A percentile compares a stretch with the other conserved stretches of the same genome.
These are phyloP conservation scores for Boletus vermiculosoides DNA, from an alignment of 768 basidiomycete species.

Conservation along the genomic window DNA sequence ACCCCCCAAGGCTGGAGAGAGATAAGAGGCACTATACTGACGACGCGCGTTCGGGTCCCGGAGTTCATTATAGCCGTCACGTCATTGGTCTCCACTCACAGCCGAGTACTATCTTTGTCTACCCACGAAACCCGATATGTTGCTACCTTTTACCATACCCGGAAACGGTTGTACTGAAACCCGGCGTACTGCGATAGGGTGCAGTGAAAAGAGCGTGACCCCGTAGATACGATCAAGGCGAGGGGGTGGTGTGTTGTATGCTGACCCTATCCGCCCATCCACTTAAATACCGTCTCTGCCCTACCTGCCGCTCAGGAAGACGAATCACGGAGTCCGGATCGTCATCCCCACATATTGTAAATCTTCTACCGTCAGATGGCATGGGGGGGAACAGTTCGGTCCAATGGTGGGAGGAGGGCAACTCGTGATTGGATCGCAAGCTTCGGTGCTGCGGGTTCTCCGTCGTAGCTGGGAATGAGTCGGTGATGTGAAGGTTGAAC, in stretches of 20 bases:
- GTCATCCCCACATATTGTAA: not conserved
- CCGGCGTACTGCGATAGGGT: not conserved
- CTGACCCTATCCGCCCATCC: not conserved
- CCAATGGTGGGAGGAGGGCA: not conserved
- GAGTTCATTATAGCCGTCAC: constrained; percentile 16
- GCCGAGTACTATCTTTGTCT: constrained; percentile 2
- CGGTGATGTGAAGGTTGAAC: constrained; percentile 15
- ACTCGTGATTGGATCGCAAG: constrained; percentile 11
- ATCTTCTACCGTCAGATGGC: not conserved
- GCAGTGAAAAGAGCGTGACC: not conserved
- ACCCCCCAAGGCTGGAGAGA: not conserved
- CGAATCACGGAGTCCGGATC: constrained; percentile 5
- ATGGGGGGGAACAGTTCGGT: not conserved
- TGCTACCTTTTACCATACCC: not conserved
- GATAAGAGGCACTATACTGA: not conserved
- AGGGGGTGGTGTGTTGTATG: constrained; percentile 3
- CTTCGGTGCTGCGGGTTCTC: constrained; percentile 21
- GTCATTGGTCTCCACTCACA: constrained; percentile 5
- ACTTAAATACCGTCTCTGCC: constrained; percentile 14
- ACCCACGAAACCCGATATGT: constrained; percentile 3
- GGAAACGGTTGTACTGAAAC: constrained; percentile 4
- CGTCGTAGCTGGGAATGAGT: constrained; percentile 16
- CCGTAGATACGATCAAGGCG: constrained; percentile 1
- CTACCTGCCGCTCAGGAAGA: not conserved
- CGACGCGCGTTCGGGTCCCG: constrained; percentile 20